Percentiles rank a stretch among this genome's conserved stretches.
Evolutionary conservation across 2,329 filamentous ascomycete species (phyloP).

Genomic region (Cladorrhinum sp.): DNA sequence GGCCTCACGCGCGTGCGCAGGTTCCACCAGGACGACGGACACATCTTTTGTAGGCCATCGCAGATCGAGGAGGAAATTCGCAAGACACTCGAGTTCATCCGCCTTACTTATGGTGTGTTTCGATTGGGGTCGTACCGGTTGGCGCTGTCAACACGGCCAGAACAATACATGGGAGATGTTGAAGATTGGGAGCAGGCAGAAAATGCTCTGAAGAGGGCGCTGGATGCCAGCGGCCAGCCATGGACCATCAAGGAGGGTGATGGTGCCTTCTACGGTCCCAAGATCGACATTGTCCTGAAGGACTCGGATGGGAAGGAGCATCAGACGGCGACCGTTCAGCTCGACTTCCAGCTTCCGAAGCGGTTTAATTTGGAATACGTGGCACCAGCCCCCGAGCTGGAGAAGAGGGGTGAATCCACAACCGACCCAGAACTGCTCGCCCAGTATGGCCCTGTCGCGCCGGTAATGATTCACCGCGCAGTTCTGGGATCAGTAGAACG

Average conservation of each 20-base stretch:
- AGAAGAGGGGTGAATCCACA: slow-evolving; percentile 51
- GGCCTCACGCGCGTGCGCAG: slow-evolving; percentile 80
- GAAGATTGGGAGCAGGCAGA: slow-evolving; percentile 69
- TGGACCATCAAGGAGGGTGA: slow-evolving; percentile 79
- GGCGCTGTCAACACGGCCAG: slow-evolving; percentile 75
- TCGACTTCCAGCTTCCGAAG: slow-evolving; percentile 85
- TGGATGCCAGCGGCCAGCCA: slow-evolving; percentile 60
- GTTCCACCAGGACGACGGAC: slow-evolving; percentile 88
- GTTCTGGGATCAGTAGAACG: slow-evolving; percentile 82
- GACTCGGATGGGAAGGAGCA: slow-evolving; percentile 83
- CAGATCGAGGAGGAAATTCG: slow-evolving; percentile 75
- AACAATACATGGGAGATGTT: slow-evolving; percentile 71
- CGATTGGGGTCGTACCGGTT: slow-evolving; percentile 70
- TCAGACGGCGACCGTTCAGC: slow-evolving; percentile 83
- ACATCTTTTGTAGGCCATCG: slow-evolving; percentile 79
- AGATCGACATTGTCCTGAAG: slow-evolving; percentile 81
- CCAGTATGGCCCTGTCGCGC: slow-evolving; percentile 58
- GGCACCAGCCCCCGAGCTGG: slow-evolving; percentile 62
- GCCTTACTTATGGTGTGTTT: slow-evolving; percentile 67
- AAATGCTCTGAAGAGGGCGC: slow-evolving; percentile 59
- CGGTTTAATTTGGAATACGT: slow-evolving; percentile 75
- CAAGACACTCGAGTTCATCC: slow-evolving; percentile 70
- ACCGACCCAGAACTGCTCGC: slow-evolving; percentile 46
- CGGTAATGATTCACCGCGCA: slow-evolving; percentile 81
- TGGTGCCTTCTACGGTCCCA: slow-evolving; percentile 87